Base-by-base conservation (phyloP, 208 protist species). In the Acanthamoeba sp. region DNA sequence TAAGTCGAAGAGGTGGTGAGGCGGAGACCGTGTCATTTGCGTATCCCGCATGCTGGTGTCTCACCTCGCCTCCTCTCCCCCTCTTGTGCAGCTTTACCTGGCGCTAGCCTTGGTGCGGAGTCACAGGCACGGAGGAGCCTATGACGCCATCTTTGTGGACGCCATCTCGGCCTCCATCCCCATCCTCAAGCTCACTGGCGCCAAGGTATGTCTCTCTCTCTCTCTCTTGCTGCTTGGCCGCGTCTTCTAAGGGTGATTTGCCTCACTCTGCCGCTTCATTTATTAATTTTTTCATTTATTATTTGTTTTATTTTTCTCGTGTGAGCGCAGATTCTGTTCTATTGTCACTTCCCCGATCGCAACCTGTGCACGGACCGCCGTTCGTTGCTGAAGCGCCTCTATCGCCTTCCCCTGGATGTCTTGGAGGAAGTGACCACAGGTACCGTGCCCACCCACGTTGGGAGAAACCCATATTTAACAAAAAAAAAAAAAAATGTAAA, bases 271-370 rank as follows among this genome's bases (percentile, higher is more conserved):
- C 10, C 22, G 73, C 34, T 52, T 32, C 20, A 4, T 24, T 52
- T 14, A 10, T 7, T 29, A 7, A 6, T 36, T 90, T 14, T 50
- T 50, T 14, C 18, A 7, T 38, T 20, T 73, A 7, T 73, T 0
- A 24, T 0, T 29, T 20, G n/a, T 36, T 3, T 34, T 2, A n/a
- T 20, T 0, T 20, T 0, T 38, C 5, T 71, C 62, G 24, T 71
- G 24, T 73, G 29, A 22, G 24, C 24, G 14, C 96, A 98, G 20
- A 95, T 99, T 1, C 93, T 99, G n/a, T 99, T 99, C 94, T 99
- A 99, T 96, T 99, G 98, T 95, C 99, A 99, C 95, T 99, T 99
- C 94, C 99, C 99, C 0, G 99, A 99, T 95, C 96, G 98, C n/a
- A n/a, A 64, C 80, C 95, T 99, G 66, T 91, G 98, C 3, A 95